Conservation (phyloP, 495 filamentous ascomycete species). For the Talaromyces adpressus region DNA sequence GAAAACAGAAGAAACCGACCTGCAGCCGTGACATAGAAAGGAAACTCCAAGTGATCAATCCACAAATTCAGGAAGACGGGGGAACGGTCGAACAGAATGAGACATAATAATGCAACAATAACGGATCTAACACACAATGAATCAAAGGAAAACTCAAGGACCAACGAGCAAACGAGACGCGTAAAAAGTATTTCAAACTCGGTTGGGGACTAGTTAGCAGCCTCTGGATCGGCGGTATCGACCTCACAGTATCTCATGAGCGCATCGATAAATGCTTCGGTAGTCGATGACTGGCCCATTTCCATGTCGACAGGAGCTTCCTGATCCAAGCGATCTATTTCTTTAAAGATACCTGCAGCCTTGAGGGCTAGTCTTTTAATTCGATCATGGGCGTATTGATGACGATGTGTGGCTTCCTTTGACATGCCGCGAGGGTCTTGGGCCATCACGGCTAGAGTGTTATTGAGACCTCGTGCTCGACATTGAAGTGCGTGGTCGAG, state of each 20-base stretch:
- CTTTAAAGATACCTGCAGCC: conserved; percentile 66
- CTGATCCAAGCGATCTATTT: conserved; percentile 82
- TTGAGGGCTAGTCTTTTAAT: conserved; percentile 73
- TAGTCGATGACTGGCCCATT: conserved; percentile 36
- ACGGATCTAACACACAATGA: background rate
- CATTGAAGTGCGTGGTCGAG: conserved; percentile 81
- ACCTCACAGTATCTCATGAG: conserved; percentile 30
- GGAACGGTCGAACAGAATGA: background rate
- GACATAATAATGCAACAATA: background rate
- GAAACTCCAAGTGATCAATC: background rate
- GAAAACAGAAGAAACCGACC: background rate
- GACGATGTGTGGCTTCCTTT: conserved; percentile 35
- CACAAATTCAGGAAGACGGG: background rate
- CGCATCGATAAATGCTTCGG: conserved; percentile 92
- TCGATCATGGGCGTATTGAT: conserved; percentile 72
- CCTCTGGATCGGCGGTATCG: conserved; percentile 5
- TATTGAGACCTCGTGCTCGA: conserved; percentile 38
- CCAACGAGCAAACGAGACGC: background rate
- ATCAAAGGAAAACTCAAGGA: background rate
- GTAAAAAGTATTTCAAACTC: background rate
- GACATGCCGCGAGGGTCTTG: conserved; percentile 6
- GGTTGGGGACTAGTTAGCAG: background rate
- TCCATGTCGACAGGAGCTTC: conserved; percentile 82
- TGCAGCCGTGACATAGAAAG: background rate
- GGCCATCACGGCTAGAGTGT: background rate